Evolutionary conservation across 176 grass and related monocot genomes (phyloP).

Genomic region (Cenchrus americanus): DNA sequence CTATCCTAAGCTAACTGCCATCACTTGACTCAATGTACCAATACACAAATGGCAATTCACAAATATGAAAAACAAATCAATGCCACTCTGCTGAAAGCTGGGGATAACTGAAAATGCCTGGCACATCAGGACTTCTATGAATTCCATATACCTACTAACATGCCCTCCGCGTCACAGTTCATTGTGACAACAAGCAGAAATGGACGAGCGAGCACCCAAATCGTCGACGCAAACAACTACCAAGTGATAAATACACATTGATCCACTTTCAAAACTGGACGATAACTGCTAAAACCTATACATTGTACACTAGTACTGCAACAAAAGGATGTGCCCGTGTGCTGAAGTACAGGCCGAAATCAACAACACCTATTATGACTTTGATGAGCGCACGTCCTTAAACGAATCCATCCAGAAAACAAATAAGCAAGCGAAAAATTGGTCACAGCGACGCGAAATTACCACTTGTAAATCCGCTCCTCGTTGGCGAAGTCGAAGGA

Average conservation of each 20-base stretch:
- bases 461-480: conserved; percentile 96
- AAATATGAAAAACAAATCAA: background rate
- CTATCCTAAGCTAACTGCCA: conserved; percentile 1
- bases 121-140: background rate
- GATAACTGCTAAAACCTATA: background rate
- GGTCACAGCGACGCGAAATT: conserved; percentile 2
- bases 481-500: conserved; percentile 88
- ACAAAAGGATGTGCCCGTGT: background rate
- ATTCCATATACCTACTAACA: background rate
- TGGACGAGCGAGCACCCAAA: background rate
- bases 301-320: background rate
- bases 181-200: background rate
- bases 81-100: background rate
- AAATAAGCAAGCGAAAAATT: background rate
- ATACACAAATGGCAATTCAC: background rate
- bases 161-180: background rate
- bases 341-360: background rate
- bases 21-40: background rate
- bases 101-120: background rate
- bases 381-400: background rate
- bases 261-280: background rate
- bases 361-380: background rate
- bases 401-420: background rate
- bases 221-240: background rate
- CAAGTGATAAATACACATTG: background rate